These are phyloP conservation scores for Apiospora malaysiana DNA, from an alignment of 2,329 filamentous ascomycete species.

Conservation along the genomic window DNA sequence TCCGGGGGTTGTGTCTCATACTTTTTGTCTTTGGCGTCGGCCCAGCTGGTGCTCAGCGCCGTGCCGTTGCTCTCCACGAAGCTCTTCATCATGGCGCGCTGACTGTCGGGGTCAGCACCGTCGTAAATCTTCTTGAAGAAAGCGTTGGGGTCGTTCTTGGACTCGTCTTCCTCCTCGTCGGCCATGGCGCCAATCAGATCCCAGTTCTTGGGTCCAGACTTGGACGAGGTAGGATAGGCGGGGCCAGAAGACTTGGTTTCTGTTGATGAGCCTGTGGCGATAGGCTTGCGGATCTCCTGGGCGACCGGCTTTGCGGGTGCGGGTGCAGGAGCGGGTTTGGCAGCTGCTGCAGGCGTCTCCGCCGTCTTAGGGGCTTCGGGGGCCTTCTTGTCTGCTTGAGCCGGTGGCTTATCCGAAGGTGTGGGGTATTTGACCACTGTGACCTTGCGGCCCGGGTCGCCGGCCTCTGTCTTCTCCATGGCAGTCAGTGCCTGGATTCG, in stretches of 20 bases:
- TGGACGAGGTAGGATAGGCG: conserved; percentile 86
- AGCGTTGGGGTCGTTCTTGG: conserved; percentile 68
- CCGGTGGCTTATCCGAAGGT: conserved; percentile 24
- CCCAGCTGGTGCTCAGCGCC: conserved; percentile 89
- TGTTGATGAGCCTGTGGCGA: background rate
- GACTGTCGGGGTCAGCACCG: conserved; percentile 76
- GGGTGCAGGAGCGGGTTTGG: conserved; percentile 19
- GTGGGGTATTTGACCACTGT: conserved; percentile 45
- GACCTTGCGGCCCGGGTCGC: conserved; percentile 54
- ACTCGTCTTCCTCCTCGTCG: conserved; percentile 56
- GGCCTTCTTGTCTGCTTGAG: background rate
- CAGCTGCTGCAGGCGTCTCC: background rate
- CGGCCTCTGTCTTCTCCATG: conserved; percentile 51
- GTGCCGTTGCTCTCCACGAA: conserved; percentile 95
- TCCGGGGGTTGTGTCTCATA: conserved; percentile 79
- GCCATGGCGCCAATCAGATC: conserved; percentile 70
- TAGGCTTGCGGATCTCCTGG: background rate
- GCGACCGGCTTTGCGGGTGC: background rate
- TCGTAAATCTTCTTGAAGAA: conserved; percentile 95
- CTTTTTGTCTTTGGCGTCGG: conserved; percentile 73
- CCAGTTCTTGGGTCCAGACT: conserved; percentile 87
- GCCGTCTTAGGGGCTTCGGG: conserved; percentile 18
- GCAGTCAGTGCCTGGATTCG: conserved; percentile 53
- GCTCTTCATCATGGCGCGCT: conserved; percentile 97
- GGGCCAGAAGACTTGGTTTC: conserved; percentile 44